Base-by-base conservation (phyloP, 371 early-diverging fungal genomes). In the Mucor plumbeus region DNA sequence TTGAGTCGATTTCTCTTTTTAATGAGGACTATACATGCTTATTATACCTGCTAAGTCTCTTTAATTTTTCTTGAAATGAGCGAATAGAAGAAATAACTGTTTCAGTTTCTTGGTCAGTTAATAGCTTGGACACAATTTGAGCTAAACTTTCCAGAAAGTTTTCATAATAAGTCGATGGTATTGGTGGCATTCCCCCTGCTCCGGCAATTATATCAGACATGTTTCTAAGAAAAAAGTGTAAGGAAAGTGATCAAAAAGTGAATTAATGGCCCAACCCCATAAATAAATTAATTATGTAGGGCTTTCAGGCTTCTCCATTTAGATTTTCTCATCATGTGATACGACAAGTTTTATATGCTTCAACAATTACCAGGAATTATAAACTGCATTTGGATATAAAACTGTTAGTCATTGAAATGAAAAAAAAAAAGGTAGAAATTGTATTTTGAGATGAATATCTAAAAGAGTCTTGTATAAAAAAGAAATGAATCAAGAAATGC, bases 51-150 rank as follows among this genome's bases (percentile, higher is more conserved):
- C 87, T 88, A 15, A 90, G 70, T 34, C 89, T 83, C 70, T 85
- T 83, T 5, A 92, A 78, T 36, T 83, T 86, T 65, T 88, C 87
- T 71, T 92, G 91, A 69, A 92, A 90, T 43, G 82, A 79, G 11
- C 81, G 87, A 64, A 92, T 87, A n/a, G 89, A 87, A 1, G 78
- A 60, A 48, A 91, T 79, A 35, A 91, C 86, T 9, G 82, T 73
- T 69, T 92, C 95, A 1, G 93, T 93, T 70, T 95, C 95, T 47
- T 84, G 83, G 77, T 94, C 91, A 11, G 95, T 93, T 65, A 95
- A 78, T 31, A 92, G 87, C 71, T 85, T 84, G 55, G 90, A 90
- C 61, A 91, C 78, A 54, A 95, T 70, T 59, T 85, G 91, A 17
- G 94, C 94, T 19, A 92, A 77, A 39, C 87, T 86, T 80, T 94